Conservation (phyloP, 2,329 filamentous ascomycete species). For the Colletotrichum magnum region DNA sequence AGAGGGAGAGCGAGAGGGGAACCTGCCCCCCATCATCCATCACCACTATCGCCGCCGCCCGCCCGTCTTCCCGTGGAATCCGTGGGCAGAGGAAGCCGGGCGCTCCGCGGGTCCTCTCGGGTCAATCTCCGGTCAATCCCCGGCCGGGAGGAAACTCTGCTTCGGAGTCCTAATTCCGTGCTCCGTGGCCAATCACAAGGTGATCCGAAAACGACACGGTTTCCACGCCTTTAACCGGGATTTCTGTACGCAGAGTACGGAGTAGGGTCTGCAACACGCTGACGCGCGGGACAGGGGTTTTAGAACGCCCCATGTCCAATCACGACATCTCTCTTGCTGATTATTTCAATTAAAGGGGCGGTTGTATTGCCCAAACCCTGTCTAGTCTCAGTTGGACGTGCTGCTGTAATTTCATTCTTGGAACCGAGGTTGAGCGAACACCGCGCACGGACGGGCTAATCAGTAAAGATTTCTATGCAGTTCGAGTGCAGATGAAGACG, state of each 20-base stretch:
- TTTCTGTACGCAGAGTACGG: background rate
- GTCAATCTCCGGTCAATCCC: constrained; percentile 18
- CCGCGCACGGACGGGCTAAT: too few relatives aligned
- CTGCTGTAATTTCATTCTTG: background rate
- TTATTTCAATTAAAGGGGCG: constrained; percentile 5
- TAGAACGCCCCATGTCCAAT: background rate
- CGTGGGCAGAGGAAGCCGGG: constrained; percentile 14
- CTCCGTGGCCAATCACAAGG: constrained; percentile 10
- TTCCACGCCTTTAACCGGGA: constrained; percentile 18
- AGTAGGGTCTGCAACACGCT: background rate
- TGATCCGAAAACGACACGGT: constrained; percentile 27
- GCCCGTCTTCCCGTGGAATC: constrained; percentile 17
- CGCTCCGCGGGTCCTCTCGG: constrained; percentile 14
- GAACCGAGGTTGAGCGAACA: too few relatives aligned
- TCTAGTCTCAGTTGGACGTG: background rate
- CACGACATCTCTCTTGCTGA: background rate
- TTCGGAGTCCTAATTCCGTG: background rate
- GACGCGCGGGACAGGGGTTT: constrained; percentile 1
- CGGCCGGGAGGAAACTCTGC: constrained; percentile 9
- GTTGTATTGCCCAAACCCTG: background rate
- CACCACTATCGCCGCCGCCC: background rate
- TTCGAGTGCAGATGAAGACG: background rate
- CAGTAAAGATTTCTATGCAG: background rate
- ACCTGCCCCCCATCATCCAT: too few relatives aligned
- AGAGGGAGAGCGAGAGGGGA: too few relatives aligned